Evolutionary conservation across 345 rosid species (phyloP).

Genomic region (Melaleuca quinquenervia): DNA sequence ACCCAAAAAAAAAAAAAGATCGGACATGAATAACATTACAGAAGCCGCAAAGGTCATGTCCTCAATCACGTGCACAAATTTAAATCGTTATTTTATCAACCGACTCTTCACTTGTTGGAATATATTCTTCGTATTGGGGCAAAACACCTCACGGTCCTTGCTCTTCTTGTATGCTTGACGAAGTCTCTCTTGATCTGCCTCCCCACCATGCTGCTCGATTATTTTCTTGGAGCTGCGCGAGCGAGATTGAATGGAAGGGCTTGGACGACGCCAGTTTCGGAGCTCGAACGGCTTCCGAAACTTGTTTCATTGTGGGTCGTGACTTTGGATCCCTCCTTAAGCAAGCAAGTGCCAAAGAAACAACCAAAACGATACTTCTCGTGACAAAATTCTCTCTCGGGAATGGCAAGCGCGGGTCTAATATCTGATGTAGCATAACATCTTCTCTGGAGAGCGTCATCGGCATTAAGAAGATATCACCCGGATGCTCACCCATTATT

Average conservation of each 20-base stretch:
- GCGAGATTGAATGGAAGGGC: neutral
- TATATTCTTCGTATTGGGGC: neutral
- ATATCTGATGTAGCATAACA: neutral
- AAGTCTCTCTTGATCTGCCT: neutral
- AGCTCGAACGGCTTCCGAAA: neutral
- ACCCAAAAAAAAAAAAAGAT: neutral
- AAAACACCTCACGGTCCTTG: neutral
- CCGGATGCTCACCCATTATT: conserved; percentile 11
- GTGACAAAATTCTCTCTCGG: neutral
- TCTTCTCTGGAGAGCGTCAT: neutral
- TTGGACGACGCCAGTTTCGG: too few species aligned
- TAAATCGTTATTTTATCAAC: neutral
- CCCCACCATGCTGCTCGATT: neutral
- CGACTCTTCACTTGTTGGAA: neutral
- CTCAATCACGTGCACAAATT: neutral
- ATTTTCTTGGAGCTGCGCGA: neutral
- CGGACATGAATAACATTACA: neutral
- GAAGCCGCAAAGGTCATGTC: neutral
- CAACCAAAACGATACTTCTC: neutral
- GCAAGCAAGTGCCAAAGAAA: conserved; percentile 1
- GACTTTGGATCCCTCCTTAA: neutral
- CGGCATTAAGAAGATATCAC: conserved; percentile 1
- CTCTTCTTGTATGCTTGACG: neutral
- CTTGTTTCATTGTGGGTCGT: neutral
- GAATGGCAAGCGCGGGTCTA: neutral